Conservation (phyloP, 306 rosid species). For the Medicago lupulina region DNA sequence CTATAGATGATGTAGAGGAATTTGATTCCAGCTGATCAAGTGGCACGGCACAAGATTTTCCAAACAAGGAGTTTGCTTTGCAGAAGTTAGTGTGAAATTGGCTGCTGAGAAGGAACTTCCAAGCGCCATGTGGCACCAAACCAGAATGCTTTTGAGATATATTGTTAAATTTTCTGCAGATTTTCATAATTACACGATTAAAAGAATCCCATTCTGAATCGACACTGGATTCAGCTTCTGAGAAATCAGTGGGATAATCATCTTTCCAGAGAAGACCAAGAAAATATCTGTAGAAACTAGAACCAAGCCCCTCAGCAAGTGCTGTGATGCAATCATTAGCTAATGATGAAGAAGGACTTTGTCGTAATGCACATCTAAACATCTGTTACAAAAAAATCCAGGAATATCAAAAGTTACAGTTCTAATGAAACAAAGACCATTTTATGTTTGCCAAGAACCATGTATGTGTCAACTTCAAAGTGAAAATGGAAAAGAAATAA, state of each 20-base stretch:
- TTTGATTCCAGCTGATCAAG: conserved; percentile 49
- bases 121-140: conserved; percentile 59
- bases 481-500: conserved; percentile 28
- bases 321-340: conserved; percentile 89
- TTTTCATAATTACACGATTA: conserved; percentile 65
- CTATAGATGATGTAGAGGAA: conserved; percentile 40
- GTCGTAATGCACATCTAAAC: conserved; percentile 78
- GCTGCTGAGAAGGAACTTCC: conserved; percentile 88
- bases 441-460: conserved; percentile 31
- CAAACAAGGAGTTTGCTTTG: conserved; percentile 58
- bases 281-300: conserved; percentile 72
- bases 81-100: conserved; percentile 74
- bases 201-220: conserved; percentile 86
- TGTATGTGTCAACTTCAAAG: conserved; percentile 27
- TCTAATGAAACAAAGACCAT: background rate
- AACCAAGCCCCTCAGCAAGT: conserved; percentile 83
- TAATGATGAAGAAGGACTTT: conserved; percentile 75
- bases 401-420: conserved; percentile 27
- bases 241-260: conserved; percentile 62
- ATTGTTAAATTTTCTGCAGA: conserved; percentile 57
- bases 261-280: conserved; percentile 91
- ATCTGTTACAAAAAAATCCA: conserved; percentile 59
- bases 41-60: conserved; percentile 51
- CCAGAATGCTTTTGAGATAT: conserved; percentile 47
- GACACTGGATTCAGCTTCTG: conserved; percentile 59